Base-by-base conservation (phyloP, 2,329 filamentous ascomycete genomes). In the Talaromyces funiculosus region DNA sequence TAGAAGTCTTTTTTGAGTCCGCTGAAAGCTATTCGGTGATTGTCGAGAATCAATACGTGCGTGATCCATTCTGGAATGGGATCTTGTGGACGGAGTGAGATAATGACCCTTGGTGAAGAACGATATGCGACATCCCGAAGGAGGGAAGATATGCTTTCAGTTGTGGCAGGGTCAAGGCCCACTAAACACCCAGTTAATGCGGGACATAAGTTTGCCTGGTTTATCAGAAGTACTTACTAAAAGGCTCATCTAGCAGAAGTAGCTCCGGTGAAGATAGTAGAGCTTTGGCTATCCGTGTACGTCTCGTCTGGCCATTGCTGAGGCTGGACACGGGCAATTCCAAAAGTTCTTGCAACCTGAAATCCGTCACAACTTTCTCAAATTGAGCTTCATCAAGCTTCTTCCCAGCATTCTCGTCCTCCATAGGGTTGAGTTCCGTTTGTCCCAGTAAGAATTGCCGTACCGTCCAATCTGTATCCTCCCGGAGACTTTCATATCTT, bases 241-340 rank as follows among this genome's bases (percentile, higher is more conserved):
- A 97, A 1, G 94, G 93, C 68, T 96, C 93, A 75, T 99, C 94
- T 2, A 96, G 80, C 57, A 97, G 80, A 63, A 99, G 71, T 10
- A 96, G 82, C 73, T 95, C 89, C 0, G 94, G 94, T 57, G 83
- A 82, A 6, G 81, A 86, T 61, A 97, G 80, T 55, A 99, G 76
- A 0, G 92, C 92, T 67, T 91, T 90, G 1, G 92, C 94, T 66
- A 99, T 96, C 63, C 90, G 85, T 7, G 93, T 90, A 59, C 94
- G 81, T 64, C 93, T 82, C 6, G 90, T 93, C 75, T 99, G 94
- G 0, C 94, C 94, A 73, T 97, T 97, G 72, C 92, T 97, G 59
- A 99, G 77, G 72, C 94, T 96, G 24, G 90, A 85, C 7, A 97
- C 90, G 0, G 93, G 92, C 71, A 96, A 87, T 40, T 89, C 82